Base-by-base conservation (phyloP, 2,329 filamentous ascomycete genomes). In the Diaporthe capsici region DNA sequence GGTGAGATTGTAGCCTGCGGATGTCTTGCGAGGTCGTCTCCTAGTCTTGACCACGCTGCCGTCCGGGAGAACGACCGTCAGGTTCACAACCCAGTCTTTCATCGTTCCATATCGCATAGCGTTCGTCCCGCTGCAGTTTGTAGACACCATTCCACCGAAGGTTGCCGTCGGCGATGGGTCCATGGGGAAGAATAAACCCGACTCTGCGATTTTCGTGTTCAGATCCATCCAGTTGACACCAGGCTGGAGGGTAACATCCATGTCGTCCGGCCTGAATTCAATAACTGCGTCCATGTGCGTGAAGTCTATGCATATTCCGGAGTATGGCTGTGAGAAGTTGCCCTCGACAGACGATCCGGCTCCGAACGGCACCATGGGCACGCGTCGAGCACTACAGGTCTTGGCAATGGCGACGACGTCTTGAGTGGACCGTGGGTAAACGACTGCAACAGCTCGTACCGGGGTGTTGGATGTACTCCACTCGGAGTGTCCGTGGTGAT, bases 311-410 rank as follows among this genome's bases (percentile, higher is more conserved):
- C 91, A 93, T 78, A 95, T 88, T 0, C 93, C 93, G 0, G 92
- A 91, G 78, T 89, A 87, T 0, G 92, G 92, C 6, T 92, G 90
- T 1, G 91, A 90, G 81, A 94, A 94, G 80, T 94, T 94, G 55
- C 91, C 93, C 81, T 95, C 93, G 0, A 95, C 85, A 78, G 90
- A 94, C 0, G 92, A 92, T 17, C 94, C 94, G 7, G 94, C 94
- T 3, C 92, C 94, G 89, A 88, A 61, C 93, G 93, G 20, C 93
- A 94, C 94, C 88, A 94, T 94, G 6, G 93, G 93, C 63, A 94
- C 89, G 47, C 85, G 89, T 81, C 91, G 88, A 77, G 88, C 89
- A 80, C 88, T 85, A 82, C 93, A 94, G 39, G 92, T 85, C 78
- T 87, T 88, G 5, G 91, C 92, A 74, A 94, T 90, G 51, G 85